Conservation (phyloP, 352 stramenopile genomes). For the Saprolegnia diclina region DNA sequence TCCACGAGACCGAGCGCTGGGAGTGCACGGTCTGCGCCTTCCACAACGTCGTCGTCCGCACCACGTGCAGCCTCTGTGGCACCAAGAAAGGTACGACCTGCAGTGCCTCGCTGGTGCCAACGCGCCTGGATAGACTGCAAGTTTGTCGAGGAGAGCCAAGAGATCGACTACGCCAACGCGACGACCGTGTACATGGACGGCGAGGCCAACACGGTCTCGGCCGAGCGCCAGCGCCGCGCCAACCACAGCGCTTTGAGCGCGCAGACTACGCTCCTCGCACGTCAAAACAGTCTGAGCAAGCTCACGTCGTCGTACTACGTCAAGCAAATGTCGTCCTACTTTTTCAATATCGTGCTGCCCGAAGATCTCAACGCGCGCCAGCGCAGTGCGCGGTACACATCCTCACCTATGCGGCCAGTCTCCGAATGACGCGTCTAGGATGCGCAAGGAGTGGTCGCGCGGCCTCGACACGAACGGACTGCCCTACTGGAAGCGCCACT, state of each 20-base stretch:
- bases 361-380: conserved; percentile 25
- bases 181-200: conserved; percentile 2
- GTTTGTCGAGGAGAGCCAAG: conserved; percentile 12
- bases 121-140: not conserved
- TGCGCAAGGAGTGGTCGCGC: conserved; percentile 77
- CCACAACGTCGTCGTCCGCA: conserved; percentile 2
- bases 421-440: conserved; percentile 25
- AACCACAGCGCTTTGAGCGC: not conserved
- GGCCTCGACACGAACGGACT: conserved; percentile 56
- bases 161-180: conserved; percentile 7
- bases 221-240: not conserved
- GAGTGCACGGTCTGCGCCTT: conserved; percentile 22
- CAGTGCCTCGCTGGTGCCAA: not conserved
- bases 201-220: not conserved
- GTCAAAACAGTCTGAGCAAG: conserved; percentile 10
- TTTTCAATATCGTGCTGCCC: conserved; percentile 21
- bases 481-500: conserved; percentile 54
- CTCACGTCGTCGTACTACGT: conserved; percentile 18
- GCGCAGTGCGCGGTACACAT: conserved; percentile 18
- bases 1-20: conserved; percentile 13
- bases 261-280: not conserved
- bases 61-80: conserved; percentile 21
- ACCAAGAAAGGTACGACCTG: conserved; percentile 17
- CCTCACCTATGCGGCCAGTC: not conserved
- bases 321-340: conserved; percentile 11